Conservation (phyloP, 345 rosid species). For the Trapa incisa region DNA sequence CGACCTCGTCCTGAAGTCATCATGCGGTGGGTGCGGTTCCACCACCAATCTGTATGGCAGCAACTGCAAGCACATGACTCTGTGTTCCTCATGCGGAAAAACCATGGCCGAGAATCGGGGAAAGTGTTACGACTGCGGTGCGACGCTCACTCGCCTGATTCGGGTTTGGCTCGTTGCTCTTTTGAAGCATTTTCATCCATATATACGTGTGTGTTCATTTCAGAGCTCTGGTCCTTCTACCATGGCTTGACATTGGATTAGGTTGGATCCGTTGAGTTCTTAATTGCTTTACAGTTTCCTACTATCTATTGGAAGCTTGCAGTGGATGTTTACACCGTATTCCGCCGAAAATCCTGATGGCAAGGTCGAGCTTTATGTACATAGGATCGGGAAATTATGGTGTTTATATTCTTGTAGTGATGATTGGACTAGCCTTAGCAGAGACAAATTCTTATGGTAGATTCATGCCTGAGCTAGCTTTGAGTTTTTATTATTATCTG, state of each 20-base stretch:
- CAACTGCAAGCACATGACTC: slow-evolving; percentile 89
- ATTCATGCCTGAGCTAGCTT: neutral
- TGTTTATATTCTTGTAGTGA: neutral
- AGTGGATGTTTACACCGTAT: neutral
- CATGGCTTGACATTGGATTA: neutral
- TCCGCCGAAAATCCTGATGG: neutral
- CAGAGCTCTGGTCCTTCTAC: neutral
- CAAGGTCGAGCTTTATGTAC: neutral
- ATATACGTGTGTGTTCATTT: neutral
- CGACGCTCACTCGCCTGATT: slow-evolving; percentile 59
- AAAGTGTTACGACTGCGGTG: slow-evolving; percentile 80
- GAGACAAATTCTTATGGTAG: neutral
- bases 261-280: neutral
- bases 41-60: slow-evolving; percentile 68
- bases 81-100: slow-evolving; percentile 79
- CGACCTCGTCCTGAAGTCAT: slow-evolving; percentile 57
- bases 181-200: neutral
- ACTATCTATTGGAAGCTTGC: neutral
- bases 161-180: slow-evolving; percentile 38
- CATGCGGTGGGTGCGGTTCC: slow-evolving; percentile 73
- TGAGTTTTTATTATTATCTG: too few relatives aligned
- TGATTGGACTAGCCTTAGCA: neutral
- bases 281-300: neutral
- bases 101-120: slow-evolving; percentile 68
- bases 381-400: neutral